Evolutionary conservation across 2,329 filamentous ascomycete genomes (phyloP).

Genomic region (Cordyceps tenuipes): DNA sequence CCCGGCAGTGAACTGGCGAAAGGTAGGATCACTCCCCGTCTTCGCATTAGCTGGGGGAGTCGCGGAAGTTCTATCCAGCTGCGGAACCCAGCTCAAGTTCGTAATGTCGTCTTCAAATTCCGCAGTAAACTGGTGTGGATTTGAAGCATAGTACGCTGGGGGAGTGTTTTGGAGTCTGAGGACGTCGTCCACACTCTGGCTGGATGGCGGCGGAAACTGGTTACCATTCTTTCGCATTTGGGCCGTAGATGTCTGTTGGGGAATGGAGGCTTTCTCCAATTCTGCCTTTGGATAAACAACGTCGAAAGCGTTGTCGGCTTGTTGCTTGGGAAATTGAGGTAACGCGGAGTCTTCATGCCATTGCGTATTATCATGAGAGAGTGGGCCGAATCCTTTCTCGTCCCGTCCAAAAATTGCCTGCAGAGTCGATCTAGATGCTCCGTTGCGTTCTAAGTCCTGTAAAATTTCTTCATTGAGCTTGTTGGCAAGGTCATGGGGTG

Average conservation of each 20-base stretch:
- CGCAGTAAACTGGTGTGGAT: background rate
- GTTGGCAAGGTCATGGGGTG: background rate
- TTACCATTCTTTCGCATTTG: background rate
- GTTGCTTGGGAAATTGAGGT: background rate
- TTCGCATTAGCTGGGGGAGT: background rate
- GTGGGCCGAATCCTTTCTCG: background rate
- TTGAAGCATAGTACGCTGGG: background rate
- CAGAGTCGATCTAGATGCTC: background rate
- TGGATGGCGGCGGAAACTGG: background rate
- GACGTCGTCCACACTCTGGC: background rate
- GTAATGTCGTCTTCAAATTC: background rate
- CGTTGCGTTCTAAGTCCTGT: background rate
- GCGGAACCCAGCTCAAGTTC: background rate
- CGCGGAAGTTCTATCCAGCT: background rate
- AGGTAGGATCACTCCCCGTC: background rate
- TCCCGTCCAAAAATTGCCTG: background rate
- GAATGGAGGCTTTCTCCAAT: background rate
- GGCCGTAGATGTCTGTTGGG: background rate
- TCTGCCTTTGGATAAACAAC: background rate
- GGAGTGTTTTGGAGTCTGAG: background rate
- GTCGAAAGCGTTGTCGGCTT: background rate
- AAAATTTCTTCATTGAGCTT: background rate
- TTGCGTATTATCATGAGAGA: background rate
- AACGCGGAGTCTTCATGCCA: background rate
- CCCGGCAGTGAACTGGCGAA: background rate